Evolutionary conservation across 148 eudicot species (phyloP).

Genomic region (Cornus kousa): DNA sequence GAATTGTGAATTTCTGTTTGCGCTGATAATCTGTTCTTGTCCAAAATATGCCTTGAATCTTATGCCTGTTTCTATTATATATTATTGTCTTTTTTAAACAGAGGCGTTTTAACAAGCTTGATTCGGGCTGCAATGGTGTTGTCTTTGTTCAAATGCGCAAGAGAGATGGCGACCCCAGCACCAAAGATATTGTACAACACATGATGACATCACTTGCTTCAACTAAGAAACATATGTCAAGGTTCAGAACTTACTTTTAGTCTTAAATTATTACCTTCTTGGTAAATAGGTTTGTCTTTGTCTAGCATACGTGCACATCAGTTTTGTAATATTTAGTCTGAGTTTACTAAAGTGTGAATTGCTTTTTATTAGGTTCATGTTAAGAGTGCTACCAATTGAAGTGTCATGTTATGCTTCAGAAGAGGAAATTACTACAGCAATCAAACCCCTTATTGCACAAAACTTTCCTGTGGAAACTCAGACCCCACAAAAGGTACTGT

Average conservation of each 20-base stretch:
- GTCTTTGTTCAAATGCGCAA: constrained; percentile 78
- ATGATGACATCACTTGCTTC: constrained; percentile 75
- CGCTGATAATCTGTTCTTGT: neutral
- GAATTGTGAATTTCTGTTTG: neutral
- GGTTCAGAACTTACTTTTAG: constrained; percentile 35
- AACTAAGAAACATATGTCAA: constrained; percentile 82
- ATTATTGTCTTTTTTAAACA: constrained; percentile 30
- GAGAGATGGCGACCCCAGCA: constrained; percentile 79
- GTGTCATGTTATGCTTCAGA: constrained; percentile 90
- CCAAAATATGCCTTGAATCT: constrained; percentile 1
- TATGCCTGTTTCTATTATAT: neutral
- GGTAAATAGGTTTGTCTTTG: neutral
- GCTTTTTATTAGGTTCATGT: constrained; percentile 53
- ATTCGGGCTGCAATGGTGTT: constrained; percentile 95
- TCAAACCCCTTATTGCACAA: constrained; percentile 65
- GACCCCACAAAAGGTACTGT: constrained; percentile 64
- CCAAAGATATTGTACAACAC: constrained; percentile 72
- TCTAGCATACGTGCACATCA: neutral
- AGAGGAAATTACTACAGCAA: constrained; percentile 86
- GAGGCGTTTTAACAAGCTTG: constrained; percentile 81
- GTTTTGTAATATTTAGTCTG: neutral
- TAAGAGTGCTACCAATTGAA: constrained; percentile 85
- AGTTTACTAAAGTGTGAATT: neutral
- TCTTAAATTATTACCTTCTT: neutral
- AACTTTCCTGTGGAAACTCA: constrained; percentile 68